Evolutionary conservation across 768 basidiomycete species (phyloP).

Genomic region (Hemileccinum impolitum): DNA sequence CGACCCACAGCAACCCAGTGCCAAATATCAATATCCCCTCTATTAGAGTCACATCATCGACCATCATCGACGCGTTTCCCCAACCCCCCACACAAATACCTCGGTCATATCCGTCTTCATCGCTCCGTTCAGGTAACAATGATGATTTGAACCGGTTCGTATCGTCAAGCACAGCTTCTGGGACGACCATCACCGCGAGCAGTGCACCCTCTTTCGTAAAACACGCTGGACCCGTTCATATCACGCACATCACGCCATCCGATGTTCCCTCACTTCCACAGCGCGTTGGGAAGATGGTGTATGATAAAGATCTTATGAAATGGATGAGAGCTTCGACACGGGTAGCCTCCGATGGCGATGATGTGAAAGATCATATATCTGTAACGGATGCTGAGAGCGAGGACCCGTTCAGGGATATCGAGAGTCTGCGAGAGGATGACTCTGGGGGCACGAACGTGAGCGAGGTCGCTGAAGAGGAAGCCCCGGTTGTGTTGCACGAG

Average conservation of each 20-base stretch:
- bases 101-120: slow-evolving; percentile 47
- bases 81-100: slow-evolving; percentile 32
- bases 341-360: slow-evolving; percentile 29
- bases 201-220: slow-evolving; percentile 84
- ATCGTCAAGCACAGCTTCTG: slow-evolving; percentile 81
- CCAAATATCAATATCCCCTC: slow-evolving; percentile 19
- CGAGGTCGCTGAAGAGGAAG: not conserved
- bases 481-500: slow-evolving; percentile 8
- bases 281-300: slow-evolving; percentile 83
- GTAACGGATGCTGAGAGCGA: slow-evolving; percentile 55
- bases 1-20: slow-evolving; percentile 2
- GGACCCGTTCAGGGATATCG: slow-evolving; percentile 91
- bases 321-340: slow-evolving; percentile 70
- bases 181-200: slow-evolving; percentile 65
- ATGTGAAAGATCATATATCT: slow-evolving; percentile 28
- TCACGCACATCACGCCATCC: slow-evolving; percentile 75
- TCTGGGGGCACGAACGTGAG: slow-evolving; percentile 25
- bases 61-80: slow-evolving; percentile 24
- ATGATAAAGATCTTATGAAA: slow-evolving; percentile 76
- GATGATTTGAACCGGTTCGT: slow-evolving; percentile 87
- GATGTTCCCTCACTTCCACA: slow-evolving; percentile 77
- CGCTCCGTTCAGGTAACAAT: slow-evolving; percentile 49
- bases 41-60: slow-evolving; percentile 29
- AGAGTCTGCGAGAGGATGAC: slow-evolving; percentile 73
- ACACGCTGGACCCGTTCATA: slow-evolving; percentile 73